Percentiles rank a stretch among this genome's conserved stretches.
phyloP scores from a whole-genome alignment of 2,329 filamentous ascomycete species.

The Cladophialophora exuberans region DNA sequence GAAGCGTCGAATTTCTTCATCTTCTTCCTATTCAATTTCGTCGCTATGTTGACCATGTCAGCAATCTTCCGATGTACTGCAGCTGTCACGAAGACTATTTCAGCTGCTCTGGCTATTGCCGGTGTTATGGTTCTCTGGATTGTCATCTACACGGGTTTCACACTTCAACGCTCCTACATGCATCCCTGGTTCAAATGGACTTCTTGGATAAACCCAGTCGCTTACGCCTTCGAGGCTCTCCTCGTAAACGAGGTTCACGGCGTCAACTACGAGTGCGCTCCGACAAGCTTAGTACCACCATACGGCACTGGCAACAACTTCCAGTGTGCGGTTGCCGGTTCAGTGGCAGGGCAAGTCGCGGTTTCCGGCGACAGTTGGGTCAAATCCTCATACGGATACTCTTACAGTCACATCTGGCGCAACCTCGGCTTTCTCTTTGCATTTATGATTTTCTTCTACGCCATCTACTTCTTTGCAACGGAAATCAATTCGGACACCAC shows the following conservation, averaged over 20 bases:
- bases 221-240: slow-evolving; percentile 46
- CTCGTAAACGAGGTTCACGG: slow-evolving; percentile 44
- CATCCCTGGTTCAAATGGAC: slow-evolving; percentile 56
- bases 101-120: slow-evolving; percentile 60
- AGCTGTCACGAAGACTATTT: slow-evolving; percentile 60
- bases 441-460: slow-evolving; percentile 66
- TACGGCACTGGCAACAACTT: slow-evolving; percentile 79
- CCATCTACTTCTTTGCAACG: slow-evolving; percentile 64
- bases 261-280: slow-evolving; percentile 32
- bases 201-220: slow-evolving; percentile 45
- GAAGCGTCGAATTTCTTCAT: slow-evolving; percentile 63
- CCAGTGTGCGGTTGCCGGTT: slow-evolving; percentile 55
- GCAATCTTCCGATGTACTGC: slow-evolving; percentile 62
- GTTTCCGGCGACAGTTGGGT: slow-evolving; percentile 68
- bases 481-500: slow-evolving; percentile 68
- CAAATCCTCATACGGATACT: slow-evolving; percentile 59
- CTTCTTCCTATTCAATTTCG: slow-evolving; percentile 57
- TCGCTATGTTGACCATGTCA: slow-evolving; percentile 62
- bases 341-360: slow-evolving; percentile 56
- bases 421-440: slow-evolving; percentile 72
- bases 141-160: slow-evolving; percentile 49
- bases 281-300: slow-evolving; percentile 58
- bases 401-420: slow-evolving; percentile 63
- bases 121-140: slow-evolving; percentile 44
- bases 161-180: slow-evolving; percentile 52